Percentiles rank a stretch among this genome's conserved stretches.
Evolutionary conservation across 345 rosid species (phyloP).

Genomic region (Sisymbrium irio): DNA sequence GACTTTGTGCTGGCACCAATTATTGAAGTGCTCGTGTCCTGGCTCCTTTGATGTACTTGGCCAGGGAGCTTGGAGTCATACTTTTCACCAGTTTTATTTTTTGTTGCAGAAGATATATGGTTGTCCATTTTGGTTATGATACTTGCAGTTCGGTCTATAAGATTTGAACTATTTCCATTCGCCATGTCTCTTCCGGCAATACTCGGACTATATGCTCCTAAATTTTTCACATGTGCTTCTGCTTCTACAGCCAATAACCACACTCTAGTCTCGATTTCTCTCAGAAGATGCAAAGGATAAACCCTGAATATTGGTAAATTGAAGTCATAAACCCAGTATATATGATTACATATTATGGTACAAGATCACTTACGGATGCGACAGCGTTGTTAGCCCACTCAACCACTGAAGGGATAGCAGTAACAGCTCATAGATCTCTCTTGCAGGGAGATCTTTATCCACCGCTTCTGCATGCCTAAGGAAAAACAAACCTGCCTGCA

Average conservation of each 20-base stretch:
- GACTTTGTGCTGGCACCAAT: slow-evolving; percentile 54
- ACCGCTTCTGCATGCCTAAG: slow-evolving; percentile 90
- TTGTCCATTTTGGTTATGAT: slow-evolving; percentile 87
- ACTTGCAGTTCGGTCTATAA: slow-evolving; percentile 81
- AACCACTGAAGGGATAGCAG: slow-evolving; percentile 95
- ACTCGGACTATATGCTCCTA: slow-evolving; percentile 51
- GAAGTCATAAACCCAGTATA: slow-evolving; percentile 20
- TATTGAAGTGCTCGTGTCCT: slow-evolving; percentile 51
- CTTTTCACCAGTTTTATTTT: slow-evolving; percentile 56
- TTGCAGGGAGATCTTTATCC: slow-evolving; percentile 96
- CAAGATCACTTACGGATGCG: slow-evolving; percentile 69
- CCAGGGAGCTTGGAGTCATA: slow-evolving; percentile 57
- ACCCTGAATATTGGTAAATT: slow-evolving; percentile 50
- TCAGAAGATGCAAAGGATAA: slow-evolving; percentile 84
- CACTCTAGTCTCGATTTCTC: slow-evolving; percentile 96
- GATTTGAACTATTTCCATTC: slow-evolving; percentile 54
- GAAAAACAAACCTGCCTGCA: slow-evolving; percentile 92
- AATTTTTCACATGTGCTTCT: slow-evolving; percentile 76
- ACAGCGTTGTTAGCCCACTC: slow-evolving; percentile 80
- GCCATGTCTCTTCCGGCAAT: slow-evolving; percentile 42
- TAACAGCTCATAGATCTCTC: slow-evolving; percentile 85
- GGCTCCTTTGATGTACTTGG: slow-evolving; percentile 54
- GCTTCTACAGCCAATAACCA: slow-evolving; percentile 99
- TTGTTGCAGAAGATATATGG: slow-evolving; percentile 71
- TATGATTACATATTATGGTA: slow-evolving; percentile 1